Conservation (phyloP, 108 stramenopile species). For the Conticribra guillardii region DNA sequence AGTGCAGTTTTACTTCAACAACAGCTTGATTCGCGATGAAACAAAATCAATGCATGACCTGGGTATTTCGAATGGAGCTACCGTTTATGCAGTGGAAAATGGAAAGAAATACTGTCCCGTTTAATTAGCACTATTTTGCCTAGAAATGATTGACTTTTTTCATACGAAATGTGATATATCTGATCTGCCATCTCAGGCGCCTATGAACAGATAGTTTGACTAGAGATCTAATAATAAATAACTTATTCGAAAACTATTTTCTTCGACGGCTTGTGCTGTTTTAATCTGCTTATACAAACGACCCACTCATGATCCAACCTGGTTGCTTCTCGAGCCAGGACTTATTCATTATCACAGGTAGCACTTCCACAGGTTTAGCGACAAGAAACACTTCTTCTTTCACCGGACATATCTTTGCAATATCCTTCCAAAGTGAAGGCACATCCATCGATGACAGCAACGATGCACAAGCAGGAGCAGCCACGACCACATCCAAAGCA, state of each 20-base stretch:
- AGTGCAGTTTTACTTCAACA: constrained; percentile 29
- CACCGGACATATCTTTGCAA: constrained; percentile 10
- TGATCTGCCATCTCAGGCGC: too few relatives aligned
- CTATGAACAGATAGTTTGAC: too few relatives aligned
- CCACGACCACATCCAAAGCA: constrained; percentile 68
- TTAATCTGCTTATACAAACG: too few relatives aligned
- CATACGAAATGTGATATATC: too few relatives aligned
- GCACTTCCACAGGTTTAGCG: constrained; percentile 35
- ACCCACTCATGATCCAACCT: constrained; percentile 42
- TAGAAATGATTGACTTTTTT: too few relatives aligned
- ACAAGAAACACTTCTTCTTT: constrained; percentile 38
- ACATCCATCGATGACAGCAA: constrained; percentile 34
- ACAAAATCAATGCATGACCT: constrained; percentile 17
- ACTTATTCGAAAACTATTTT: too few relatives aligned
- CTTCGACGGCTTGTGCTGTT: too few relatives aligned
- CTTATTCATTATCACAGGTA: constrained; percentile 33
- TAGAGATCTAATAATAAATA: too few relatives aligned
- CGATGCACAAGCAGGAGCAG: constrained; percentile 70
- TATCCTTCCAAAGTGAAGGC: constrained; percentile 55
- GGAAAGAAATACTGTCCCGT: constrained; percentile 17
- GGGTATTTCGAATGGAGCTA: constrained; percentile 17
- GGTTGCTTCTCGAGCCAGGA: constrained; percentile 64
- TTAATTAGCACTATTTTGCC: neutral
- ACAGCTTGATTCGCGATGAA: constrained; percentile 7
- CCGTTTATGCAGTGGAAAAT: constrained; percentile 39